Percentiles rank a stretch among this genome's conserved stretches.
Evolutionary conservation across 1,284 basidiomycete species (phyloP).

Genomic region (Neotropicomus parvogracilis): DNA sequence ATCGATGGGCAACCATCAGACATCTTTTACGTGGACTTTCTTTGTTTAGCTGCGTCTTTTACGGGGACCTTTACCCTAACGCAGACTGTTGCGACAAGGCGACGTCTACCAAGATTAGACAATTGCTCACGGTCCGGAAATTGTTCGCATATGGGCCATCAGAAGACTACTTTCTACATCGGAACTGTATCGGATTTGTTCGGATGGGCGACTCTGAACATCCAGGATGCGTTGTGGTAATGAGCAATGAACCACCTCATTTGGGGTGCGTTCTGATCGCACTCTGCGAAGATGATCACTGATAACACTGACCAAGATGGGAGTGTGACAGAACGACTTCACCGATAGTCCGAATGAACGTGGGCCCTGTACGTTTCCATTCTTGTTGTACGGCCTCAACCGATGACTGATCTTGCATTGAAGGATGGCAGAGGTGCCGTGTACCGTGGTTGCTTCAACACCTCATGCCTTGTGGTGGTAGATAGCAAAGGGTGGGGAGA

Average conservation of each 20-base stretch:
- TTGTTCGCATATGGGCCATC: constrained; percentile 60
- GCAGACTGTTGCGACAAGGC: constrained; percentile 57
- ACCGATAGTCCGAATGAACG: constrained; percentile 58
- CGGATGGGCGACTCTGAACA: constrained; percentile 52
- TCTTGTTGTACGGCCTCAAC: not conserved
- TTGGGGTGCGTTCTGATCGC: constrained; percentile 14
- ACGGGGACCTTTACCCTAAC: constrained; percentile 83
- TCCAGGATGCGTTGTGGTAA: constrained; percentile 60
- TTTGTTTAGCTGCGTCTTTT: constrained; percentile 76
- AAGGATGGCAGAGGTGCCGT: constrained; percentile 36
- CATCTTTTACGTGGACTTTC: not conserved
- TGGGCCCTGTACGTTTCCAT: constrained; percentile 51
- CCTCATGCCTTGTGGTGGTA: constrained; percentile 40
- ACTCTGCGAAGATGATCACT: constrained; percentile 25
- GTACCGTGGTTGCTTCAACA: constrained; percentile 49
- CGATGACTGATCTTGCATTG: constrained; percentile 2
- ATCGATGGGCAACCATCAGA: not conserved
- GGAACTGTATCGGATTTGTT: constrained; percentile 72
- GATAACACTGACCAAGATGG: not conserved
- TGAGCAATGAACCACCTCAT: constrained; percentile 51
- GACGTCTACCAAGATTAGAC: constrained; percentile 47
- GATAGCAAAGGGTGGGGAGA: constrained; percentile 53
- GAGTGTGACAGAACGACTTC: constrained; percentile 24
- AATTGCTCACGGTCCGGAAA: constrained; percentile 58
- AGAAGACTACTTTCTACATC: constrained; percentile 54